These are phyloP conservation scores for Sarocladium oryzae DNA, from an alignment of 2,329 filamentous ascomycete genomes.

Conservation along the genomic window DNA sequence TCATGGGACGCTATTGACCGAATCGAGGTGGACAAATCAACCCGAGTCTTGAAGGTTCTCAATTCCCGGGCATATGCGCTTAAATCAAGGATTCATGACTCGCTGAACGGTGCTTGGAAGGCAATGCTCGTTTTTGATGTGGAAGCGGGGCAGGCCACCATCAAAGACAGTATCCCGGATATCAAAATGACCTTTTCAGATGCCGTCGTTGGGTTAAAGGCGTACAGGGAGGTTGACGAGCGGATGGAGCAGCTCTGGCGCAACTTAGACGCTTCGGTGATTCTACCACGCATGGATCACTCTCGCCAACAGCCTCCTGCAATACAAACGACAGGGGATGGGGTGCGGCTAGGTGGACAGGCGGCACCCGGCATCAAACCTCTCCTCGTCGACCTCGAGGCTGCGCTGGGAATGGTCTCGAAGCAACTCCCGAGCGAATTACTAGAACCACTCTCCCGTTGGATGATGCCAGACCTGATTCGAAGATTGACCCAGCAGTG, in stretches of 20 bases:
- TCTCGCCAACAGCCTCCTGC: not conserved
- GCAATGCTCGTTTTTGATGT: slow-evolving; percentile 58
- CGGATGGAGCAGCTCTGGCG: slow-evolving; percentile 56
- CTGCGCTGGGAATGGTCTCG: slow-evolving; percentile 45
- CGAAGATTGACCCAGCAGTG: slow-evolving; percentile 64
- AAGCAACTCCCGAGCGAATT: slow-evolving; percentile 47
- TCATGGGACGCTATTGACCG: slow-evolving; percentile 52
- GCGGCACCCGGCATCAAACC: slow-evolving; percentile 40
- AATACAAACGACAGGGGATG: slow-evolving; percentile 28
- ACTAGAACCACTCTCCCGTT: slow-evolving; percentile 54
- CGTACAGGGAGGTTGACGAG: slow-evolving; percentile 55
- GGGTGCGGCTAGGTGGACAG: slow-evolving; percentile 35
- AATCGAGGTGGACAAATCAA: slow-evolving; percentile 54
- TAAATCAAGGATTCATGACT: slow-evolving; percentile 58
- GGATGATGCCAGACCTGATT: slow-evolving; percentile 64
- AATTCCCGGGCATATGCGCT: slow-evolving; percentile 59
- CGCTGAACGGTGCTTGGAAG: slow-evolving; percentile 66
- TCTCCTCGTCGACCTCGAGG: slow-evolving; percentile 48
- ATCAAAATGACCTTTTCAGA: slow-evolving; percentile 47
- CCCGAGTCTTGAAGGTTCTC: slow-evolving; percentile 58
- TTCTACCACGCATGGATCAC: slow-evolving; percentile 52
- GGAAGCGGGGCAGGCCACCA: slow-evolving; percentile 45
- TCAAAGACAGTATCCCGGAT: slow-evolving; percentile 44
- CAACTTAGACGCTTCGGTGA: slow-evolving; percentile 53
- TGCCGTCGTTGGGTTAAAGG: slow-evolving; percentile 48